These are phyloP conservation scores for Sugiyamaella neomexicana DNA, from an alignment of 1,139 yeast species.

Conservation along the genomic window DNA sequence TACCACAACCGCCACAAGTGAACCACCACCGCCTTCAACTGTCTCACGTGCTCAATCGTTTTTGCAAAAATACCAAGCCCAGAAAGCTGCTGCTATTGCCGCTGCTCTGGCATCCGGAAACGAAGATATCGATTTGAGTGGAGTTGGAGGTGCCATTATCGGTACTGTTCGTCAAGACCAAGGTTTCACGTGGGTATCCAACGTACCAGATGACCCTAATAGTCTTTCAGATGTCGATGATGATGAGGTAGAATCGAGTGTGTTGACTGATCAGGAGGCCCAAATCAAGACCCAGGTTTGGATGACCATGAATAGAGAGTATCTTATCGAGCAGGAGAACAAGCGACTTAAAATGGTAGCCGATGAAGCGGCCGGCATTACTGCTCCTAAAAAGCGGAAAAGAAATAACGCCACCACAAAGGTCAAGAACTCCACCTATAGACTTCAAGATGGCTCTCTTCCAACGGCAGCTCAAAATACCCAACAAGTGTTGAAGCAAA, in stretches of 20 bases:
- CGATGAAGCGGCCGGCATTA: slow-evolving; percentile 54
- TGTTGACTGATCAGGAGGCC: slow-evolving; percentile 67
- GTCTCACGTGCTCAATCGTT: slow-evolving; percentile 16
- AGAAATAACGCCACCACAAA: slow-evolving; percentile 29
- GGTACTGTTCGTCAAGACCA: slow-evolving; percentile 17
- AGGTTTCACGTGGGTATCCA: slow-evolving; percentile 41
- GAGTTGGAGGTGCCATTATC: slow-evolving; percentile 20
- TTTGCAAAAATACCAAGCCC: slow-evolving; percentile 18
- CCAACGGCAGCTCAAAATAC: slow-evolving; percentile 68
- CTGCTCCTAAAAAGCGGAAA: slow-evolving; percentile 40
- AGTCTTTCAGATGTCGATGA: slow-evolving; percentile 79
- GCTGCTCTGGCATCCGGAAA: slow-evolving; percentile 22
- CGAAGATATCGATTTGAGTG: slow-evolving; percentile 21
- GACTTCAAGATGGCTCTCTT: slow-evolving; percentile 48
- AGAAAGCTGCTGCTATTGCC: slow-evolving; percentile 24
- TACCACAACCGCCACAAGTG: too few relatives aligned
- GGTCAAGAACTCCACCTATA: slow-evolving; percentile 30
- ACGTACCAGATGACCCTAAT: slow-evolving; percentile 60
- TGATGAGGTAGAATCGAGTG: slow-evolving; percentile 61
- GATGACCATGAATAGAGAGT: slow-evolving; percentile 87
- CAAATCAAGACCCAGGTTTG: slow-evolving; percentile 74
- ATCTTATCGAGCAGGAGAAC: slow-evolving; percentile 78
- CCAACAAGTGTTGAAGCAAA: slow-evolving; percentile 10
- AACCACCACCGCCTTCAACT: neutral
- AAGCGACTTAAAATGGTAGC: slow-evolving; percentile 84